These are phyloP conservation scores for Blastocystis sp. DNA, from an alignment of 352 stramenopile genomes.

Conservation along the genomic window DNA sequence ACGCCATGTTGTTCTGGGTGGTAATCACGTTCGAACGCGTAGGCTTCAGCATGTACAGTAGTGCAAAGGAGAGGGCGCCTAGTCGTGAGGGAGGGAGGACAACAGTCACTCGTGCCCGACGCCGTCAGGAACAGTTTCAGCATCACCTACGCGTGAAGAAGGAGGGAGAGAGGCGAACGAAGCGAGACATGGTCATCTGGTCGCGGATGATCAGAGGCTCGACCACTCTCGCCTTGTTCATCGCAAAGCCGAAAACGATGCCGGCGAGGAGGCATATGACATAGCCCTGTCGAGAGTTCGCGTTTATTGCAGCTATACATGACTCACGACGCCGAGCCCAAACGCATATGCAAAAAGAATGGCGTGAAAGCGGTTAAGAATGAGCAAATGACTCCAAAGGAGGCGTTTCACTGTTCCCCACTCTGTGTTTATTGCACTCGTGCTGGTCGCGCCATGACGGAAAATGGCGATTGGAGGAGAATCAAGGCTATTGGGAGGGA, in stretches of 20 bases:
- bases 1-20: slow-evolving; percentile 53
- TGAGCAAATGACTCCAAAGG: neutral
- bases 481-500: neutral
- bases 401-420: neutral
- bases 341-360: slow-evolving; percentile 6
- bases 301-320: neutral
- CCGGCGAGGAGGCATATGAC: slow-evolving; percentile 53
- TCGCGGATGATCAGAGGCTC: slow-evolving; percentile 73
- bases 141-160: slow-evolving; percentile 73
- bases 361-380: neutral
- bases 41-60: slow-evolving; percentile 65
- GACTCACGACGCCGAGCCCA: neutral
- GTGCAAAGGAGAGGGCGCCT: slow-evolving; percentile 67
- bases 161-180: neutral
- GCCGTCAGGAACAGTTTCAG: slow-evolving; percentile 75
- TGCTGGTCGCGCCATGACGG: neutral
- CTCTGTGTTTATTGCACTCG: neutral
- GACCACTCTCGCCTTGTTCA: slow-evolving; percentile 76
- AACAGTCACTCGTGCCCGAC: slow-evolving; percentile 43
- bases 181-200: slow-evolving; percentile 74
- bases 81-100: neutral
- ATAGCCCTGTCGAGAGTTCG: slow-evolving; percentile 61
- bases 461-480: neutral
- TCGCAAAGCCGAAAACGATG: slow-evolving; percentile 74
- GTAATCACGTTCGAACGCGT: slow-evolving; percentile 66